Percentiles rank a stretch among this genome's conserved stretches.
Evolutionary conservation across 768 basidiomycete species (phyloP).

Genomic region (Lentinus tigrinus): DNA sequence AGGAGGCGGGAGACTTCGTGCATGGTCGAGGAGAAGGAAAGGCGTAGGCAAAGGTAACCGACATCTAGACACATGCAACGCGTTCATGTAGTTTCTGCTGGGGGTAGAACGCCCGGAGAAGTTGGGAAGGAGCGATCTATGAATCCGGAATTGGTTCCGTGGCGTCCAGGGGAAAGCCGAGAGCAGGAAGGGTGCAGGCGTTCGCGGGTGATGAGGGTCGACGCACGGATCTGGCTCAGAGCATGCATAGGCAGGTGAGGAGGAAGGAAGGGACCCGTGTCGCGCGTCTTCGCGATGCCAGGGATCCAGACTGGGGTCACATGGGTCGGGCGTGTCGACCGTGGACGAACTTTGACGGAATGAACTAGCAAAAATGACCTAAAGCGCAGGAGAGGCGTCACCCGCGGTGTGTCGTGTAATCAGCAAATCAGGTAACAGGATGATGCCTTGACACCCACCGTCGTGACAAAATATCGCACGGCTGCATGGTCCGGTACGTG

Average conservation of each 20-base stretch:
- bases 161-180: constrained; percentile 20
- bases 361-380: constrained; percentile 10
- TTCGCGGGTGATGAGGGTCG: constrained; percentile 11
- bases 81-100: constrained; percentile 17
- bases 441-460: no score
- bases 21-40: constrained; percentile 48
- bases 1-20: constrained; percentile 72
- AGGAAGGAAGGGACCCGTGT: constrained; percentile 10
- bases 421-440: background rate
- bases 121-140: constrained; percentile 20
- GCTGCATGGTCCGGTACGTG: no score
- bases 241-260: constrained; percentile 9
- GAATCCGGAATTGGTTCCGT: constrained; percentile 19
- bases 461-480: no score
- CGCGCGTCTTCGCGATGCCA: background rate
- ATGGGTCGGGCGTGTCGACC: constrained; percentile 3
- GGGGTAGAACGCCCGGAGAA: constrained; percentile 19
- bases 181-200: background rate
- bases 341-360: constrained; percentile 12
- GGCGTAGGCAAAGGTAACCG: constrained; percentile 33
- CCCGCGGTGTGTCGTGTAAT: background rate
- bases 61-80: constrained; percentile 4
- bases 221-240: constrained; percentile 6
- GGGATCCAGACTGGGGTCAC: constrained; percentile 13
- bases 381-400: background rate